phyloP scores from a whole-genome alignment of 2,329 filamentous ascomycete species.

The Penicillium freii region DNA sequence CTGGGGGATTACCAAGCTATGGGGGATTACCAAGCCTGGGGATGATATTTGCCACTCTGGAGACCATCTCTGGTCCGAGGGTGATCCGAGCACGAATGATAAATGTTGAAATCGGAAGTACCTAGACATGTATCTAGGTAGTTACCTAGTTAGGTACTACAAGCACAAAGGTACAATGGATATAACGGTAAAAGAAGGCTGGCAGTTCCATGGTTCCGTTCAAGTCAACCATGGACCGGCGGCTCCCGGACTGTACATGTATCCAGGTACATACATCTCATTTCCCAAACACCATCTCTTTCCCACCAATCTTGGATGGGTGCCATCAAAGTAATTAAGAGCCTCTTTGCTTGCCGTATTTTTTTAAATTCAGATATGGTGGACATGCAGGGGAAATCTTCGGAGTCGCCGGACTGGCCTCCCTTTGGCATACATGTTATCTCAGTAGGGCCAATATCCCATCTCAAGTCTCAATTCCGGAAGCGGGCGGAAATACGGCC shows the following conservation, averaged over 20 bases:
- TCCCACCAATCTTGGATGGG: neutral
- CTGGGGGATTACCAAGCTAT: conserved; percentile 1
- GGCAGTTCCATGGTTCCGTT: neutral
- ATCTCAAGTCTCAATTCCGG: neutral
- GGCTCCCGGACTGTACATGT: neutral
- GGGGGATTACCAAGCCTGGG: neutral
- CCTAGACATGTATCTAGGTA: no score
- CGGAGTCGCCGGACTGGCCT: conserved; percentile 13
- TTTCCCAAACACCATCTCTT: neutral
- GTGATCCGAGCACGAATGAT: conserved; percentile 2
- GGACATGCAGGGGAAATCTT: conserved; percentile 7
- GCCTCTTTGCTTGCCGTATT: neutral
- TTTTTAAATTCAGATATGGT: neutral
- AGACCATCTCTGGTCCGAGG: neutral
- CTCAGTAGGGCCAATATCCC: neutral
- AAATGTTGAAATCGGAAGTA: neutral
- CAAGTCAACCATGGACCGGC: neutral
- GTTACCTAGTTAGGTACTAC: no score
- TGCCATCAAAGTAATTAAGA: neutral
- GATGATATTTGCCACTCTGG: conserved; percentile 7
- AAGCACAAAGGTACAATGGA: no score
- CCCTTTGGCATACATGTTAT: neutral
- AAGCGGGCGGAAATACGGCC: neutral
- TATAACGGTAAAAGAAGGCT: neutral
- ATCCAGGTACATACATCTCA: neutral